Conservation (phyloP, 345 rosid species). For the Aquilaria sinensis region DNA sequence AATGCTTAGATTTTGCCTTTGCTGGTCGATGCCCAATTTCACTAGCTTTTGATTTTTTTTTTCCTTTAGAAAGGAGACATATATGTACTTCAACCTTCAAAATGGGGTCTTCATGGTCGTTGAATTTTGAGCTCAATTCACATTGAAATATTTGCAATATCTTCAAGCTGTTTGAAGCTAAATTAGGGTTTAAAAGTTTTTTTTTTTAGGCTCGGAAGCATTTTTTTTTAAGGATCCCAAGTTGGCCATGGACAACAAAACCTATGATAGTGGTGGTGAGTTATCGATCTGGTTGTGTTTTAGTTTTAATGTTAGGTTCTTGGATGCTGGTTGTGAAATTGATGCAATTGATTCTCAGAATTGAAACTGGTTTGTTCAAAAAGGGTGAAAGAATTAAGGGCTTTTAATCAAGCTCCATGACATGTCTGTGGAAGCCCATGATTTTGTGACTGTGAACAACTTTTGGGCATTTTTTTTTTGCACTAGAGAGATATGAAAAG, state of each 20-base stretch:
- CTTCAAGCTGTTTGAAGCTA: background rate
- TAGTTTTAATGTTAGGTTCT: background rate
- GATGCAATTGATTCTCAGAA: background rate
- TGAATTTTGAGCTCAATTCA: background rate
- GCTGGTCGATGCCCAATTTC: no score
- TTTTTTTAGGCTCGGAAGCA: background rate
- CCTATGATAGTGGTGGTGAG: slow-evolving; percentile 77
- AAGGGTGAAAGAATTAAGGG: no score
- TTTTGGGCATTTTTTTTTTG: no score
- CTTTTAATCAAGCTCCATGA: no score
- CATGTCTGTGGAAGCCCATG: no score
- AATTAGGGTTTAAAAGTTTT: slow-evolving; percentile 5
- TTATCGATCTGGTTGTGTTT: slow-evolving; percentile 10
- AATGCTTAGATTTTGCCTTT: no score
- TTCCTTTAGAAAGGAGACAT: background rate
- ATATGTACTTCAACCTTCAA: no score
- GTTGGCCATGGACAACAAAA: slow-evolving; percentile 62
- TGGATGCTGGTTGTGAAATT: background rate
- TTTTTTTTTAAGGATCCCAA: slow-evolving; percentile 1
- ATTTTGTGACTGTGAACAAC: no score
- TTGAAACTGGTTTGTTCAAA: no score
- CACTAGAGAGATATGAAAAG: no score
- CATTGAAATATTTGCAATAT: background rate
- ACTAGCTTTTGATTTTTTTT: background rate
- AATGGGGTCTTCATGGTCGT: background rate